These are phyloP conservation scores for Yueomyces sp. DNA, from an alignment of 805 yeast species.

Conservation along the genomic window DNA sequence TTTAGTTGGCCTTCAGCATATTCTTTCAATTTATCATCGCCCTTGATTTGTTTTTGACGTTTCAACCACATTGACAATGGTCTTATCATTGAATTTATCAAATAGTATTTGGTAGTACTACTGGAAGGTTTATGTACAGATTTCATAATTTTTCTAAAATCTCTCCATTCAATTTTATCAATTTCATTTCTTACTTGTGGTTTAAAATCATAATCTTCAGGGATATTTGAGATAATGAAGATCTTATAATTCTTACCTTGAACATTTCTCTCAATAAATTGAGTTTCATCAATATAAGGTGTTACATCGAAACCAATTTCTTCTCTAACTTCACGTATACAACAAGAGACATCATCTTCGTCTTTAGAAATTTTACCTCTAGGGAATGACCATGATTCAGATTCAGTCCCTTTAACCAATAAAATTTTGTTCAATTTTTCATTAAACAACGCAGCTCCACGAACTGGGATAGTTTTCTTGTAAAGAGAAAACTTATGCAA, in stretches of 20 bases:
- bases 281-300: slow-evolving; percentile 51
- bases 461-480: slow-evolving; percentile 83
- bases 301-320: slow-evolving; percentile 86
- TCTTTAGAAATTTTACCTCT: slow-evolving; percentile 92
- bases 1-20: slow-evolving; percentile 57
- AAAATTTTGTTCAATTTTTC: slow-evolving; percentile 53
- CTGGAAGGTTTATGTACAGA: slow-evolving; percentile 15
- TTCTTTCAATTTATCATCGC: slow-evolving; percentile 46
- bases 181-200: slow-evolving; percentile 87
- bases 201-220: slow-evolving; percentile 58
- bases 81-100: slow-evolving; percentile 29
- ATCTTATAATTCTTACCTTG: slow-evolving; percentile 78
- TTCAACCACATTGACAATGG: slow-evolving; percentile 39
- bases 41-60: slow-evolving; percentile 34
- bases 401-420: slow-evolving; percentile 74
- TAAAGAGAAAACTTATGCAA: slow-evolving; percentile 67
- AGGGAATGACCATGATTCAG: slow-evolving; percentile 88
- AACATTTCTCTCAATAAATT: slow-evolving; percentile 68
- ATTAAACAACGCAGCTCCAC: slow-evolving; percentile 88
- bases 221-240: slow-evolving; percentile 62
- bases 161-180: slow-evolving; percentile 67
- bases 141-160: slow-evolving; percentile 33
- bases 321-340: slow-evolving; percentile 81
- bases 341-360: slow-evolving; percentile 81
- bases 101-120: slow-evolving; percentile 21